These are phyloP conservation scores for Albophoma yamanashiensis DNA, from an alignment of 2,329 filamentous ascomycete species.

Conservation along the genomic window DNA sequence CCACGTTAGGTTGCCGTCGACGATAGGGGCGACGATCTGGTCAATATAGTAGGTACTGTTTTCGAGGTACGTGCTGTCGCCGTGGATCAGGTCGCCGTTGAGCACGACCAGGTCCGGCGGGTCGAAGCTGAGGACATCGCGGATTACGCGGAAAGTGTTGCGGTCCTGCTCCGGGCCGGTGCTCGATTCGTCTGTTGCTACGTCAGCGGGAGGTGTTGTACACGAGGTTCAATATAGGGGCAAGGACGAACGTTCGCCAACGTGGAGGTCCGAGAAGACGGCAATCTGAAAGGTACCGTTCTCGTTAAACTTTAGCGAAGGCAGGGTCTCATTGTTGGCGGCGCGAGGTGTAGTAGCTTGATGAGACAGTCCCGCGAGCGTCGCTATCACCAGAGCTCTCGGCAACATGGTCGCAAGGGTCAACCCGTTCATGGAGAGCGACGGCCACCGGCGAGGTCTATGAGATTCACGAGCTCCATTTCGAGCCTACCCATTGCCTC, in stretches of 20 bases:
- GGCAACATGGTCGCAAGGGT: neutral
- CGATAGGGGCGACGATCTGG: conserved; percentile 45
- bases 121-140: conserved; percentile 45
- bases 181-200: neutral
- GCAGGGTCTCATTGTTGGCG: neutral
- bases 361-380: neutral
- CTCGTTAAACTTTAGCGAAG: conserved; percentile 17
- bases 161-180: conserved; percentile 38
- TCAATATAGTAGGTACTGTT: conserved; percentile 50
- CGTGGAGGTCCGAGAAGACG: conserved; percentile 61
- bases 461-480: neutral
- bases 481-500: neutral
- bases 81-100: conserved; percentile 63
- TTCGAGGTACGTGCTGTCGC: conserved; percentile 46
- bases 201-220: neutral
- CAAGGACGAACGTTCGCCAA: conserved; percentile 49
- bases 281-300: conserved; percentile 41
- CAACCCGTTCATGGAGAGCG: too few relatives aligned
- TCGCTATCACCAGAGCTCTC: neutral
- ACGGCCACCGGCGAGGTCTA: neutral
- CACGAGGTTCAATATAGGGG: neutral
- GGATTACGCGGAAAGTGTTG: conserved; percentile 46
- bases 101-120: conserved; percentile 51
- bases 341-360: neutral
- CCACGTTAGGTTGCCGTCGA: conserved; percentile 45